Conservation (phyloP, 345 rosid genomes). For the Pugionium cornutum region DNA sequence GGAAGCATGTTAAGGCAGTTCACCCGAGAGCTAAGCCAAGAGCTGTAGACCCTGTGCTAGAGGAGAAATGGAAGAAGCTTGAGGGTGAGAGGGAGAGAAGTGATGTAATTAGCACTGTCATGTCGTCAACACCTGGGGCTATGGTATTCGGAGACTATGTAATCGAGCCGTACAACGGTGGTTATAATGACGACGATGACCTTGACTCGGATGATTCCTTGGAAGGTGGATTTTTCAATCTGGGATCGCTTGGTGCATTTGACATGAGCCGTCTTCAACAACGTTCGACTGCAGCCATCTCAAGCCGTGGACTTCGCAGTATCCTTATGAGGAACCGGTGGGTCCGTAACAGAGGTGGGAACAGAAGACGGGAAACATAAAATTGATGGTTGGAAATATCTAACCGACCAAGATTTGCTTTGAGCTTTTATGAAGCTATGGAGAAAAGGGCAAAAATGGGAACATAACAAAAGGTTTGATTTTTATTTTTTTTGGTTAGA, state of each 20-base stretch:
- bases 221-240: constrained; percentile 46
- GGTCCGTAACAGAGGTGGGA: constrained; percentile 44
- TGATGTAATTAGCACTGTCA: constrained; percentile 71
- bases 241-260: constrained; percentile 46
- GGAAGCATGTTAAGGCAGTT: constrained; percentile 68
- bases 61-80: constrained; percentile 79
- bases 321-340: constrained; percentile 46
- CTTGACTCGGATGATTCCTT: constrained; percentile 59
- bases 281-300: constrained; percentile 40
- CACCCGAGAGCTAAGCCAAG: constrained; percentile 79
- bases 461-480: background rate
- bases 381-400: constrained; percentile 14
- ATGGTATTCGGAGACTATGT: constrained; percentile 84
- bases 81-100: constrained; percentile 64
- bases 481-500: constrained; percentile 5
- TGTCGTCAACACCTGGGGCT: constrained; percentile 77
- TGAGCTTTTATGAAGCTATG: constrained; percentile 18
- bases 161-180: constrained; percentile 60
- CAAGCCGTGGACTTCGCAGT: constrained; percentile 42
- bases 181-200: constrained; percentile 47
- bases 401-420: constrained; percentile 1
- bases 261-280: constrained; percentile 36
- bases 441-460: constrained; percentile 2
- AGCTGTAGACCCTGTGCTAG: constrained; percentile 72
- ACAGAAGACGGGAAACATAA: constrained; percentile 31